These are phyloP conservation scores for Lachnellula arida DNA, from an alignment of 2,329 filamentous ascomycete genomes.

Conservation along the genomic window DNA sequence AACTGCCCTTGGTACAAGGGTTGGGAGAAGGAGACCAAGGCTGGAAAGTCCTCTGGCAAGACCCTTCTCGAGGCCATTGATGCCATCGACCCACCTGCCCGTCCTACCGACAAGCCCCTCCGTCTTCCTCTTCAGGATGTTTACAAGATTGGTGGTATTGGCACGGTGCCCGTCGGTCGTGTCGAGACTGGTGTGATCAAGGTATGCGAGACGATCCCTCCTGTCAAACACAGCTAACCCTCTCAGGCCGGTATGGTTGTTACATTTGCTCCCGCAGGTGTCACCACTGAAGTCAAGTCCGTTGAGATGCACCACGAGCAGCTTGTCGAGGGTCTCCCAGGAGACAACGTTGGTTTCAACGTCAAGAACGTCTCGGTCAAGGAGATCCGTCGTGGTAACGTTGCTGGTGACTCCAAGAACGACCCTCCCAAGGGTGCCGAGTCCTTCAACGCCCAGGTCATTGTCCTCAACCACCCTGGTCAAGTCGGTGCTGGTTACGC, in stretches of 20 bases:
- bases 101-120: conserved; percentile 98
- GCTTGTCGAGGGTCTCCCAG: conserved; percentile 88
- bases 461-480: conserved; percentile 99
- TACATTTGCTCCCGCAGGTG: conserved; percentile 96
- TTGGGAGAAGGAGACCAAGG: conserved; percentile 98
- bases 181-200: conserved; percentile 98
- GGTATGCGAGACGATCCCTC: conserved; percentile 41
- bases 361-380: conserved; percentile 99
- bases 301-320: conserved; percentile 99
- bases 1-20: conserved; percentile 99
- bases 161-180: conserved; percentile 99
- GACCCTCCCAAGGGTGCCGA: conserved; percentile 86
- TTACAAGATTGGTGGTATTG: conserved; percentile 99
- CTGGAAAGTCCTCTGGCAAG: conserved; percentile 82
- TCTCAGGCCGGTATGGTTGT: conserved; percentile 83
- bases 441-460: conserved; percentile 99
- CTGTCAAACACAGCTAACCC: conserved; percentile 48
- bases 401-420: conserved; percentile 99
- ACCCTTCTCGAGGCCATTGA: conserved; percentile 99
- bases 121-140: conserved; percentile 99
- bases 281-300: conserved; percentile 99
- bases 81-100: conserved; percentile 84
- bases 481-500: conserved; percentile 99
- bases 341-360: conserved; percentile 99
- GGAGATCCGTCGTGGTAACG: conserved; percentile 99